Evolutionary conservation across 75 land plant genomes (phyloP), one percentile per base, ranked within the genome.

Genomic region (Picea sitchensis): DNA sequence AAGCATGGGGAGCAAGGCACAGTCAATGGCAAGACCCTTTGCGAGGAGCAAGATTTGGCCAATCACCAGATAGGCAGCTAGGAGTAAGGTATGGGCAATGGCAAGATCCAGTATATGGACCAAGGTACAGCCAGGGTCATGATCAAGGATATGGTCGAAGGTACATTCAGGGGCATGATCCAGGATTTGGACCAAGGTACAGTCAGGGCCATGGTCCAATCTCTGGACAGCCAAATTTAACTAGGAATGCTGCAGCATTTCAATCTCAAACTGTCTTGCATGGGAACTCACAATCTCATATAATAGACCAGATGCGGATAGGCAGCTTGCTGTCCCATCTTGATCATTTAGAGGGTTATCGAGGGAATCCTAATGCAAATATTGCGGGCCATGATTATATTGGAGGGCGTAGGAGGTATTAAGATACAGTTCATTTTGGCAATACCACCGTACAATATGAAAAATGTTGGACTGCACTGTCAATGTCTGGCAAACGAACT

Each of bases 1-100:
- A 71, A 71, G 74, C 54, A n/a, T 41, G 51, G 74, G 56, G 54
- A 71, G 51, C 54, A 71, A 71, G 54, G 23, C 44, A 36, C 15
- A 71, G 73, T n/a, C 54, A 44, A 20, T 20, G 56, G 56, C 56
- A 44, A 41, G 74, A 41, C 21, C 47, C 54, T 18, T 3, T 20
- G 73, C 12, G 21, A 71, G 21, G 26, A 38, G 9, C 38, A 67
- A 67, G 71, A 6, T 15, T 32, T 67, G 41, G 38, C 44, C 73
- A 44, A 44, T 41, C 44, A n/a, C 73, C 21, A 44, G 73, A 41
- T 44, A 31, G 7, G 11, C 73, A 2, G 51, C 51, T 9, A 18
- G 54, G 54, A 71, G 17, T 44, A n/a, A 2, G 73, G 73, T 41
- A 38, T 1, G 21, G n/a, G 6, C 47, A 17, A n/a, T 20, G 47